phyloP scores from a whole-genome alignment of 192 early-diverging fungal genomes.

The Coemansia sp. region DNA sequence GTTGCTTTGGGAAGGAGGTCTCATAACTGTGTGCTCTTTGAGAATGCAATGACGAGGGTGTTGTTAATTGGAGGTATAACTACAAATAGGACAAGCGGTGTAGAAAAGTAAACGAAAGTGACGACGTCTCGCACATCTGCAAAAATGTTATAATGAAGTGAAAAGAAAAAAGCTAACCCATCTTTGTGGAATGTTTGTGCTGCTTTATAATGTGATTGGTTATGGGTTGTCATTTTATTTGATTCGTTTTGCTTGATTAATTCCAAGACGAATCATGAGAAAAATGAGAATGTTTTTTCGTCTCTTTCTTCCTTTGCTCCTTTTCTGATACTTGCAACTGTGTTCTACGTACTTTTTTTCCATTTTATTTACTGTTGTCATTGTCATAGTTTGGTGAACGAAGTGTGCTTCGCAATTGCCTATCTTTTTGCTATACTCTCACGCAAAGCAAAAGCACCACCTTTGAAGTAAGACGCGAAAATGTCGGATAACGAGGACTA shows the following conservation, averaged over 20 bases:
- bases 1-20: conserved; percentile 7
- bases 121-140: too few relatives aligned
- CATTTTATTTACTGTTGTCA: not conserved
- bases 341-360: not conserved
- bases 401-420: too few relatives aligned
- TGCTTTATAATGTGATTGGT: not conserved
- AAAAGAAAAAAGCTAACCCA: too few relatives aligned
- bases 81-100: not conserved
- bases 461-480: conserved; percentile 7
- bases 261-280: not conserved
- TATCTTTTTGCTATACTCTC: too few relatives aligned
- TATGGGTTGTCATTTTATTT: conserved; percentile 16
- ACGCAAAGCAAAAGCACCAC: not conserved
- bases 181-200: too few relatives aligned
- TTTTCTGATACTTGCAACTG: not conserved
- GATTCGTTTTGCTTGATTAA: not conserved
- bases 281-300: not conserved
- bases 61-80: not conserved
- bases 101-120: too few relatives aligned
- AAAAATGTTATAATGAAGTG: too few relatives aligned
- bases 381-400: not conserved
- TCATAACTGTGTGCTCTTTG: conserved; percentile 5
- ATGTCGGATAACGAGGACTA: conserved; percentile 47
- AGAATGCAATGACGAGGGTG: not conserved
- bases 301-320: not conserved